Conservation (phyloP, 768 basidiomycete species). For the Melanogaster broomeanus region DNA sequence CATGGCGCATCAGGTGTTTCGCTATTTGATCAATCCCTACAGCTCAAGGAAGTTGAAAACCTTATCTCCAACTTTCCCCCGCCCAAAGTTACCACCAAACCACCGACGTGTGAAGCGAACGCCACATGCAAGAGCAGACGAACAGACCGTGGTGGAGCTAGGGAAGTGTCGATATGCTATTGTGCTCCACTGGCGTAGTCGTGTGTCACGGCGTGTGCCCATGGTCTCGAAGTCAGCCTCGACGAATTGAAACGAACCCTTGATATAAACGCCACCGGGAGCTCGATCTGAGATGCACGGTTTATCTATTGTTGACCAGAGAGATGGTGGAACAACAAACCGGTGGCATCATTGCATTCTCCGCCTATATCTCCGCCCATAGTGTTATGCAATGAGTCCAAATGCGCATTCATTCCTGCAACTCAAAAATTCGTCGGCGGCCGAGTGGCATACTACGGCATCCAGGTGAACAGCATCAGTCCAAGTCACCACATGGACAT, state of each 20-base stretch:
- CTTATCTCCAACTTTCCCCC: slow-evolving; percentile 28
- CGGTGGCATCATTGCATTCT: slow-evolving; percentile 44
- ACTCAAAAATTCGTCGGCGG: slow-evolving; percentile 40
- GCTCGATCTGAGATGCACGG: slow-evolving; percentile 34
- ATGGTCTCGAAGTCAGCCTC: slow-evolving; percentile 32
- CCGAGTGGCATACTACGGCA: slow-evolving; percentile 44
- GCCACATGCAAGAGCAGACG: slow-evolving; percentile 25
- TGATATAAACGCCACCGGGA: slow-evolving; percentile 46
- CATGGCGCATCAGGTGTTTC: slow-evolving; percentile 38
- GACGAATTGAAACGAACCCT: slow-evolving; percentile 40
- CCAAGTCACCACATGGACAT: slow-evolving; percentile 50
- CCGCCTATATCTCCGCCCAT: slow-evolving; percentile 45
- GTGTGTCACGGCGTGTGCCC: slow-evolving; percentile 29
- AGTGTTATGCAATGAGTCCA: slow-evolving; percentile 43
- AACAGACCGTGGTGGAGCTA: slow-evolving; percentile 28
- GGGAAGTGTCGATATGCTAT: slow-evolving; percentile 37
- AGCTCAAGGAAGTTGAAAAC: slow-evolving; percentile 11
- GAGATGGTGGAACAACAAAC: slow-evolving; percentile 44
- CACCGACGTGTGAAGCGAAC: slow-evolving; percentile 36
- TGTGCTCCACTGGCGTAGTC: slow-evolving; percentile 48
- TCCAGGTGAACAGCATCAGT: slow-evolving; percentile 44
- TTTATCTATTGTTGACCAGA: slow-evolving; percentile 16
- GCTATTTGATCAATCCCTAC: slow-evolving; percentile 26
- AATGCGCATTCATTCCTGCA: slow-evolving; percentile 42
- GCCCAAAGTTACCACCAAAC: slow-evolving; percentile 33